Evolutionary conservation across 345 rosid species (phyloP).

Genomic region (Populus alba): DNA sequence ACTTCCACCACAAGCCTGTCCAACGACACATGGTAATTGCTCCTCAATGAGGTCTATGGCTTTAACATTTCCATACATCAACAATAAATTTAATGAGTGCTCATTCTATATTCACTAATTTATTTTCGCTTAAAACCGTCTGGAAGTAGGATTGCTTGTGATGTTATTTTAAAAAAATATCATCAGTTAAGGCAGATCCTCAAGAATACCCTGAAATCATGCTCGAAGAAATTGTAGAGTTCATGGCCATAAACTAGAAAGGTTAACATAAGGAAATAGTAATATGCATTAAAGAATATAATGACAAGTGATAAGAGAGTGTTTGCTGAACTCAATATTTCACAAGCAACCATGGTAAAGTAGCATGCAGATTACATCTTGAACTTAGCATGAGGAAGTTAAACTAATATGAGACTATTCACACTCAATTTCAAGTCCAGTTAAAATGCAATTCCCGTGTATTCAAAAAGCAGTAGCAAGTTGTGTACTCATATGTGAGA

Average conservation of each 20-base stretch:
- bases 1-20: not conserved
- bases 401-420: not conserved
- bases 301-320: not conserved
- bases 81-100: not conserved
- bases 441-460: constrained; percentile 12
- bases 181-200: not conserved
- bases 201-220: not conserved
- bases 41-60: not conserved
- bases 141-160: not conserved
- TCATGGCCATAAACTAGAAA: not conserved
- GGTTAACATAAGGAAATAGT: not conserved
- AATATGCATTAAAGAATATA: not conserved
- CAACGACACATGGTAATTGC: not conserved
- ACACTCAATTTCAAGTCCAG: constrained; percentile 13
- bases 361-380: not conserved
- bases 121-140: not conserved
- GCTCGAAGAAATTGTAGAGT: not conserved
- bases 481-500: constrained; percentile 28
- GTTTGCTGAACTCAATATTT: not conserved
- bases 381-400: not conserved
- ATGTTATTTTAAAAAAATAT: not conserved
- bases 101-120: not conserved
- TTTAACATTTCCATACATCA: not conserved
- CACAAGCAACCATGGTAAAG: not conserved
- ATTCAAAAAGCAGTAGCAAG: constrained; percentile 29